Evolutionary conservation across 2,329 filamentous ascomycete species (phyloP).

Genomic region (Curvularia sp.): DNA sequence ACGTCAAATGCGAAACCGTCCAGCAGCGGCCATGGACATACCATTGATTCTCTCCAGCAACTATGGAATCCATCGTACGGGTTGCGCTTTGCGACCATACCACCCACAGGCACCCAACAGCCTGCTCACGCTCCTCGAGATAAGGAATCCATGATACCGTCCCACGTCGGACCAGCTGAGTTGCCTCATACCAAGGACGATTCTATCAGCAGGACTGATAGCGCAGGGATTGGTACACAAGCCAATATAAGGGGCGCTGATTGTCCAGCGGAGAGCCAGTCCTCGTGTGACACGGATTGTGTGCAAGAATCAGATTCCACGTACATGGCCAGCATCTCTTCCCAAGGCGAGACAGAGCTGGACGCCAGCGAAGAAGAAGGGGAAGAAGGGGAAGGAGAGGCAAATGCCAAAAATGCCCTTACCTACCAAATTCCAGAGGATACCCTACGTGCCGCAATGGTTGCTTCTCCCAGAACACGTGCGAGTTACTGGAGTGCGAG

Average conservation of each 20-base stretch:
- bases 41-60: slow-evolving; percentile 5
- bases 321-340: not conserved
- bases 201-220: not conserved
- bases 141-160: not conserved
- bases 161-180: not conserved
- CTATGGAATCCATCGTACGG: slow-evolving; percentile 14
- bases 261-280: not conserved
- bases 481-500: slow-evolving; percentile 69
- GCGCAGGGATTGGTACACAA: not conserved
- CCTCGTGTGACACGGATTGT: not conserved
- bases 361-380: slow-evolving; percentile 11
- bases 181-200: not conserved
- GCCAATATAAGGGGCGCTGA: not conserved
- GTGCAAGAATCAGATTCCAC: not conserved
- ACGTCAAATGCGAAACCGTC: slow-evolving; percentile 7
- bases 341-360: slow-evolving; percentile 8
- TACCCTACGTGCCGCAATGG: slow-evolving; percentile 36
- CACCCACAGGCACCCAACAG: not conserved
- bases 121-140: not conserved
- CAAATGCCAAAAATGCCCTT: slow-evolving; percentile 33
- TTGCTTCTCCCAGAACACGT: slow-evolving; percentile 38
- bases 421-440: slow-evolving; percentile 45
- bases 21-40: not conserved
- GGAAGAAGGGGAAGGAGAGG: not conserved
- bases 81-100: slow-evolving; percentile 21